Percentiles rank a stretch among this genome's conserved stretches.
These are phyloP conservation scores for Hansenula sp. DNA, from an alignment of 1,139 yeast genomes.

Conservation along the genomic window DNA sequence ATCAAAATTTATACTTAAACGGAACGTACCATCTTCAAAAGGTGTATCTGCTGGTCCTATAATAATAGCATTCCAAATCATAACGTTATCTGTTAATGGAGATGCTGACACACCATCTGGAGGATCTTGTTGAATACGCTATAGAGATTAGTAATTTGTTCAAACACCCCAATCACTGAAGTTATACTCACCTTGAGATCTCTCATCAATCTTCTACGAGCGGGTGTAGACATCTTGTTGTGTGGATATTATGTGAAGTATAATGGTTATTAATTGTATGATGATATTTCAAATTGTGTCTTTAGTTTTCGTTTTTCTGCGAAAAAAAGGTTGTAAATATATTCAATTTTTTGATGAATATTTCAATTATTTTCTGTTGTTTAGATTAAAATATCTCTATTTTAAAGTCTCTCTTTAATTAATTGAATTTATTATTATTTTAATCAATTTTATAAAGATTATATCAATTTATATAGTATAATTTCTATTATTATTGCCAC, in stretches of 20 bases:
- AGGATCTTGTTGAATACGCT: conserved; percentile 97
- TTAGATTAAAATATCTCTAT: too few relatives aligned
- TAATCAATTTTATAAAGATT: too few relatives aligned
- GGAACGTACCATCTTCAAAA: conserved; percentile 95
- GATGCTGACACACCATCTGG: conserved; percentile 98
- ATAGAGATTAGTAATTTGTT: not conserved
- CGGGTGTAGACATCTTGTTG: conserved; percentile 86
- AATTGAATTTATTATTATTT: too few relatives aligned
- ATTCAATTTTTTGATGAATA: too few relatives aligned
- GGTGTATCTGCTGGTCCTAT: conserved; percentile 98
- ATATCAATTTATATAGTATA: too few relatives aligned
- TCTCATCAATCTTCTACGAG: conserved; percentile 97
- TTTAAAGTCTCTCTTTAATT: too few relatives aligned
- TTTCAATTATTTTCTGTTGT: too few relatives aligned
- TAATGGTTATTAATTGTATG: too few relatives aligned
- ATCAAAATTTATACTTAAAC: conserved; percentile 81
- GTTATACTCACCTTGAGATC: conserved; percentile 72
- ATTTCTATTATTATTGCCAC: too few relatives aligned
- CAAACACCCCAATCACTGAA: not conserved
- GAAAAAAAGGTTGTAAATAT: too few relatives aligned
- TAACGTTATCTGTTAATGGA: conserved; percentile 93
- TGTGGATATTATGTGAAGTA: not conserved
- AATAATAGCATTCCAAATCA: conserved; percentile 98
- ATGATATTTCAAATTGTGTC: too few relatives aligned
- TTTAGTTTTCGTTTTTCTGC: too few relatives aligned